Evolutionary conservation across 2,329 filamentous ascomycete genomes (phyloP).

Genomic region (Albifimbria verrucaria): DNA sequence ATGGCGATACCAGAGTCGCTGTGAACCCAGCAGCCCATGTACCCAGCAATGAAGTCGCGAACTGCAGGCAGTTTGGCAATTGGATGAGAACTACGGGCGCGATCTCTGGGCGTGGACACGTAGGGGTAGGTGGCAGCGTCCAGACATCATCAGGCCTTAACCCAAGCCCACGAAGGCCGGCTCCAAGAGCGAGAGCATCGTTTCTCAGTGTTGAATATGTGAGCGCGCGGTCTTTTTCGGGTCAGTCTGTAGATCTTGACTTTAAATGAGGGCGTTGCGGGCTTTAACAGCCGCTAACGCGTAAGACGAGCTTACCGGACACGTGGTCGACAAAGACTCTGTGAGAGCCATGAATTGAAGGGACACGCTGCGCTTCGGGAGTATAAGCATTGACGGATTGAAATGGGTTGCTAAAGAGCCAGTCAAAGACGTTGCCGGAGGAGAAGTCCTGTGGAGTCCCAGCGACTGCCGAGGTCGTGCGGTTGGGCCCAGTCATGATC

Average conservation of each 20-base stretch:
- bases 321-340: conserved; percentile 38
- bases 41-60: conserved; percentile 32
- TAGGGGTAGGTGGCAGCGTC: conserved; percentile 34
- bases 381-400: conserved; percentile 23
- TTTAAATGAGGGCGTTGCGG: too few species aligned
- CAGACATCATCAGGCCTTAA: conserved; percentile 30
- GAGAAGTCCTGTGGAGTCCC: neutral
- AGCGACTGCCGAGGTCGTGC: neutral
- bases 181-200: conserved; percentile 33
- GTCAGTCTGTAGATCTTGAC: neutral
- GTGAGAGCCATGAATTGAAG: conserved; percentile 25
- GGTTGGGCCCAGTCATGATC: too few species aligned
- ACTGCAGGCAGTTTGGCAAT: conserved; percentile 38
- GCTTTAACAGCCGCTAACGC: too few species aligned
- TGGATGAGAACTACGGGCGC: conserved; percentile 39
- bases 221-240: conserved; percentile 30
- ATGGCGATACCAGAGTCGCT: conserved; percentile 35
- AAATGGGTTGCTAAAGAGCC: conserved; percentile 34
- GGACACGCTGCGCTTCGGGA: conserved; percentile 24
- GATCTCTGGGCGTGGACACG: conserved; percentile 33
- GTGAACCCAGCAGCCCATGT: conserved; percentile 37
- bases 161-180: conserved; percentile 30
- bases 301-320: conserved; percentile 25
- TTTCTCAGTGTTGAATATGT: conserved; percentile 28
- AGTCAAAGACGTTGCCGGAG: conserved; percentile 31